Base-by-base conservation (phyloP, 352 stramenopile species). In the Aphanomyces cochlioides region DNA sequence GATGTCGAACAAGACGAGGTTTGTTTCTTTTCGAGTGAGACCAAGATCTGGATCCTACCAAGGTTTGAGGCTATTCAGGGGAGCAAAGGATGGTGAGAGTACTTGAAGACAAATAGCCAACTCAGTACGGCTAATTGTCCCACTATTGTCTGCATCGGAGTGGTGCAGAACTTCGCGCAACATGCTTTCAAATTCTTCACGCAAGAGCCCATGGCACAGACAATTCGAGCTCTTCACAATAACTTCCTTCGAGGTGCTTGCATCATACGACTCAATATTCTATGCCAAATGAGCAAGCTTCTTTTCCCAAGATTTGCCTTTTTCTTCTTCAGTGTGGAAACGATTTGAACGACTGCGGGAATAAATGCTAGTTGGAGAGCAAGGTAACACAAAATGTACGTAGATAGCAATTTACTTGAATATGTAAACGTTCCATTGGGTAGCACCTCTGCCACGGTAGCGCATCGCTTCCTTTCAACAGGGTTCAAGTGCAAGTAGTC, bases 181-280 rank as follows among this genome's bases (percentile, higher is more conserved):
- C 28, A 92, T 76, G 73, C 82, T 90, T 58, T 93, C 85, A 60
- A 90, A 80, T 58, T 93, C 85, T 61, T 93, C 85, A 56, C 89
- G 85, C 78, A 86, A 85, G 77, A 92, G 85, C 39, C 85, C 84
- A 68, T 93, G 85, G n/a, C 90, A 61, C 47, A 93, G 80, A 39
- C 79, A 72, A 43, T 88, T 79, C 6, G 69, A 66, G 17, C 84
- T 73, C 43, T 76, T 78, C 45, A 56, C 69, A n/a, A 50, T 10
- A 15, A 67, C n/a, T 41, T 67, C 59, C 5, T 43, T 56, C 41
- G 39, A 13, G 4, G 38, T n/a, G 10, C 17, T 50, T 48, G 59
- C 59, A 17, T 67, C 59, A 36, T 67, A 50, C 21, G 70, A 68
- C 7, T 84, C 80, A 21, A 77, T 73, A 5, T 79, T 81, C 36